Evolutionary conservation across 2,329 filamentous ascomycete species (phyloP), one percentile per base, ranked within the genome.

Genomic region (Ramichloridium luteum): DNA sequence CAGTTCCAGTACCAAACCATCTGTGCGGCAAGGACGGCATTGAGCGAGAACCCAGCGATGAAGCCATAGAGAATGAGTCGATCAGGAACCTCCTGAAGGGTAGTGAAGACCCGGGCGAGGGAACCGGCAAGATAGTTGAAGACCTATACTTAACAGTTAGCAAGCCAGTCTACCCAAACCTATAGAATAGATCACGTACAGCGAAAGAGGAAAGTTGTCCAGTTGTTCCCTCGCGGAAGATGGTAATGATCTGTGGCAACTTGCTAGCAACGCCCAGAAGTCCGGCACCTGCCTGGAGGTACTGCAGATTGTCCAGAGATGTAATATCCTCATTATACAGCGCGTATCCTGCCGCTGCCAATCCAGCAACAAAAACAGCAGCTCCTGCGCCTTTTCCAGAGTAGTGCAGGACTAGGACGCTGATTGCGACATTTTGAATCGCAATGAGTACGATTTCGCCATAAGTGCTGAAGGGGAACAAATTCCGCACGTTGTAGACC

Each of bases 111-210:
- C 54, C 90, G 81, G 15, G 84, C 82, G 36, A 96, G 73, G 26
- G 85, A 93, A 23, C 92, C 90, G 47, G 77, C 68, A 50, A 98
- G 82, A 61, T 93, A 98, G 68, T 94, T 96, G 72, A 98, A 93
- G 47, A 98, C 85, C 86, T 94, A 49, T 5, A 13, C n/a, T n/a
- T 8, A 23, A 30, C 26, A 18, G 10, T 33, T 13, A 27, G 30
- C 8, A 27, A 20, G 23, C 15, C 12, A 20, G 14, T 17, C 11
- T 6, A 11, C 31, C 32, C 35, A 32, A 22, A 14, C 26, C 20
- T 15, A 14, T 18, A 12, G 10, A 20, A 16, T 12, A 11, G 3
- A 16, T 30, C 3, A 70, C 80, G 62, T 70, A 93, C 90, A 37
- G 90, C 83, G 58, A 96, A 96, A 31, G 90, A 88, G 54, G 85